These are phyloP conservation scores for Enterocytospora artemiae DNA, from an alignment of 371 early-diverging fungal genomes.

Conservation along the genomic window DNA sequence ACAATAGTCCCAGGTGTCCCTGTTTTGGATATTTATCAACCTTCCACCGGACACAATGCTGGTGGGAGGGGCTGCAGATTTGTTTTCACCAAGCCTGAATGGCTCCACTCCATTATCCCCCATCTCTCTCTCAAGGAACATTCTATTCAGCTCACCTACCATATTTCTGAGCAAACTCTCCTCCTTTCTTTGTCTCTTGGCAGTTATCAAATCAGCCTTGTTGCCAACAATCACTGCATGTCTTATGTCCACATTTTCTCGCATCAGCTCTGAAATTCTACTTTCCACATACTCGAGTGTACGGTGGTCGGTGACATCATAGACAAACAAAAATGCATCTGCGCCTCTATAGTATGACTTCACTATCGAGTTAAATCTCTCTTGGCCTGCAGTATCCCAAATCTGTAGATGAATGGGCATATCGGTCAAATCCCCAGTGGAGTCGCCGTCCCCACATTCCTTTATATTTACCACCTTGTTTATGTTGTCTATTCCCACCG, in stretches of 20 bases:
- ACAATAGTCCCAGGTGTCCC: conserved; percentile 46
- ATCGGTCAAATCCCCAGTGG: too few species aligned
- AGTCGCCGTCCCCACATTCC: too few species aligned
- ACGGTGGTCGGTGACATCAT: conserved; percentile 81
- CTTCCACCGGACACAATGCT: too few species aligned
- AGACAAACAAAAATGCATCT: conserved; percentile 92
- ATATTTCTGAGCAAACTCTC: neutral
- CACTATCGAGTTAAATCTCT: conserved; percentile 88
- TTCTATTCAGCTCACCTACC: conserved; percentile 3
- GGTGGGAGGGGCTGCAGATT: too few species aligned
- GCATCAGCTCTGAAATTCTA: conserved; percentile 65
- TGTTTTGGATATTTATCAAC: too few species aligned
- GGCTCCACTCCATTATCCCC: too few species aligned
- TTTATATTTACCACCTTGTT: conserved; percentile 64
- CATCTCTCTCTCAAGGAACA: too few species aligned
- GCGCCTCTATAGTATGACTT: conserved; percentile 96
- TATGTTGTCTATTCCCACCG: conserved; percentile 53
- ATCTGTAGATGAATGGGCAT: conserved; percentile 49
- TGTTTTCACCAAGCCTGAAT: too few species aligned
- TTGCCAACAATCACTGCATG: conserved; percentile 80
- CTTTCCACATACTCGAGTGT: conserved; percentile 83
- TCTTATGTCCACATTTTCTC: conserved; percentile 84
- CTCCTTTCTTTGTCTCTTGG: conserved; percentile 61
- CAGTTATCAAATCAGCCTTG: conserved; percentile 83
- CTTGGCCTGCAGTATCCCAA: conserved; percentile 79